Evolutionary conservation across 169 alveolate species (phyloP).

Genomic region (Plasmodium ovale): DNA sequence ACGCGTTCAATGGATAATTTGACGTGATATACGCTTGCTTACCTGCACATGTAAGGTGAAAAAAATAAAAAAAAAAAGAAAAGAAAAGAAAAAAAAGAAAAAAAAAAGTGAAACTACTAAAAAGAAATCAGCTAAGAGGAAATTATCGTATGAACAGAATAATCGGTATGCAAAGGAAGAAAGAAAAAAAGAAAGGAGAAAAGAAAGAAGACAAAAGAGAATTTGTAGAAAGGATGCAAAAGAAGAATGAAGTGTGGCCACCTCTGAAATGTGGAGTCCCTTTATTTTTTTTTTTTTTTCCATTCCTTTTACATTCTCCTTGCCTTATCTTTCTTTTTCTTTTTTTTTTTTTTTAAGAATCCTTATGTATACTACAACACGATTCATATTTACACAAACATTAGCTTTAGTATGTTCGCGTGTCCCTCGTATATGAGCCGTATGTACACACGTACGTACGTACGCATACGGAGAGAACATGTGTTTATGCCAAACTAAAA

Average conservation of each 20-base stretch:
- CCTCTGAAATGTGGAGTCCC: not conserved
- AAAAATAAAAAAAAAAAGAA: constrained; percentile 4
- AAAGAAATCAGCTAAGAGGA: constrained; percentile 10
- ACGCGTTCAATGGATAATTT: too few relatives aligned
- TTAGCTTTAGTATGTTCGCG: not conserved
- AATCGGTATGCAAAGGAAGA: not conserved
- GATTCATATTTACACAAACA: not conserved
- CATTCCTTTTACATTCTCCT: not conserved
- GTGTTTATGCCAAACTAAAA: not conserved
- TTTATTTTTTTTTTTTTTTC: constrained; percentile 1
- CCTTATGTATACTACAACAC: not conserved
- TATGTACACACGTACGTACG: not conserved
- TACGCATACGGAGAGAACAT: not conserved
- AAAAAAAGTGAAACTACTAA: constrained; percentile 24
- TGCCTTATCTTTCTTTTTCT: too few relatives aligned
- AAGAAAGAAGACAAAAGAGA: not conserved
- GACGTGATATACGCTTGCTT: not conserved
- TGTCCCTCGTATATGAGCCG: not conserved
- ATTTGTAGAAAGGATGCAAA: too few relatives aligned
- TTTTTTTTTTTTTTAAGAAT: not conserved
- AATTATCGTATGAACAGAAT: constrained; percentile 5
- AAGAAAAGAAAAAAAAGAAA: not conserved
- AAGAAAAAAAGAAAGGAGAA: not conserved
- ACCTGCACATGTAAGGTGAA: not conserved
- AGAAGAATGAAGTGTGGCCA: too few relatives aligned